A percentile compares a stretch with the other conserved stretches of the same genome.
phyloP scores from a whole-genome alignment of 2,329 filamentous ascomycete genomes.

The Phialophora verrucosa region DNA sequence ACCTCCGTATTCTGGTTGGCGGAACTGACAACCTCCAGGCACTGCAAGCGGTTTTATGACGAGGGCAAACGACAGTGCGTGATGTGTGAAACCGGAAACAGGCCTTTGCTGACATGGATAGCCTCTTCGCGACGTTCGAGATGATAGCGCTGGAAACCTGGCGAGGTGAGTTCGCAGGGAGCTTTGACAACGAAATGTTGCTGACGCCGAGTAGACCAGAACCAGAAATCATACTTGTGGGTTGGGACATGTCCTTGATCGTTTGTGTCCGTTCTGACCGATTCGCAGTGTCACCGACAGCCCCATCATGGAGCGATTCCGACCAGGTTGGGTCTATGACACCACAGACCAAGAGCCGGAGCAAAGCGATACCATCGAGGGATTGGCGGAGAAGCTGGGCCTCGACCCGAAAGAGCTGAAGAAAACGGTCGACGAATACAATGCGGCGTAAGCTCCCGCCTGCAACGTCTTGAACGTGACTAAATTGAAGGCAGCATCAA shows the following conservation, averaged over 20 bases:
- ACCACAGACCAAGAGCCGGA: conserved; percentile 51
- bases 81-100: not conserved
- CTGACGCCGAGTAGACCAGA: conserved; percentile 42
- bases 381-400: conserved; percentile 48
- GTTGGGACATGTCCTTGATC: not conserved
- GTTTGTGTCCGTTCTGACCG: not conserved
- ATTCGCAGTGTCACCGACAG: conserved; percentile 45
- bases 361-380: conserved; percentile 49
- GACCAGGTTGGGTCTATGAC: conserved; percentile 52
- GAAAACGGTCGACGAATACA: conserved; percentile 50
- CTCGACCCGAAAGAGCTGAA: conserved; percentile 46
- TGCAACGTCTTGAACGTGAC: not conserved
- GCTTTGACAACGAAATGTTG: not conserved
- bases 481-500: conserved; percentile 35
- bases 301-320: conserved; percentile 50
- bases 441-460: conserved; percentile 41
- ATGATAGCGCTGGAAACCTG: conserved; percentile 51
- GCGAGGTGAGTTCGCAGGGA: conserved; percentile 35
- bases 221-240: conserved; percentile 49
- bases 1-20: not conserved
- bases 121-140: conserved; percentile 53
- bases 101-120: conserved; percentile 4
- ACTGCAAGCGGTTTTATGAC: conserved; percentile 49
- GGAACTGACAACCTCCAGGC: conserved; percentile 27
- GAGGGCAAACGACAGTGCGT: conserved; percentile 45